Conservation (phyloP, 352 stramenopile genomes). For the Globisporangium abappressorium region DNA sequence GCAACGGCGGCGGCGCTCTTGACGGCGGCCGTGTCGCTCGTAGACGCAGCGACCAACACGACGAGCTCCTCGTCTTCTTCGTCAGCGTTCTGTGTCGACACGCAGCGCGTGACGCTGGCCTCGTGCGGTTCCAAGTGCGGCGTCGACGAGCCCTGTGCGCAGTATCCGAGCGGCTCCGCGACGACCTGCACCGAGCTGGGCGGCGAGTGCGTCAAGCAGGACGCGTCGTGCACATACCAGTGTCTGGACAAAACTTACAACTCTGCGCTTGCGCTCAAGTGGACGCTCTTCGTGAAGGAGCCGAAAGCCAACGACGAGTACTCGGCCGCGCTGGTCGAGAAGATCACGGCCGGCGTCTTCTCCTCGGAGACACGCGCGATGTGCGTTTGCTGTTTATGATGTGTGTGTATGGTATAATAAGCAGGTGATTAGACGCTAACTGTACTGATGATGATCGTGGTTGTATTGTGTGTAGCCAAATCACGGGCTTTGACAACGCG, state of each 20-base stretch:
- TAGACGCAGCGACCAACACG: conserved; percentile 8
- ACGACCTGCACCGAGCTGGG: conserved; percentile 47
- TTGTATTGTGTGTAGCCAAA: conserved; percentile 41
- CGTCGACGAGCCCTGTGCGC: conserved; percentile 48
- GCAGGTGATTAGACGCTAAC: not conserved
- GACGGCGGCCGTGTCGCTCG: not conserved
- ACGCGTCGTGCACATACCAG: conserved; percentile 58
- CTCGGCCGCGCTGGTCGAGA: conserved; percentile 49
- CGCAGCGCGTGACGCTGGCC: conserved; percentile 38
- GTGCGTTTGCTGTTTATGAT: conserved; percentile 22
- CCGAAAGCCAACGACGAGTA: conserved; percentile 32
- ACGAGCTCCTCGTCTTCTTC: conserved; percentile 3
- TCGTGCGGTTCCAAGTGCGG: conserved; percentile 42
- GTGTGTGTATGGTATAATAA: not conserved
- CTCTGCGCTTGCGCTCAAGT: conserved; percentile 29
- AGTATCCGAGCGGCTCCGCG: conserved; percentile 37
- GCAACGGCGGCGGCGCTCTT: not conserved
- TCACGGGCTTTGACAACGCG: conserved; percentile 60
- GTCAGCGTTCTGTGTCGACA: conserved; percentile 39
- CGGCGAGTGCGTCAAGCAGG: conserved; percentile 48
- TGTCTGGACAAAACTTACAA: conserved; percentile 60
- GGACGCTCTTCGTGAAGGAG: conserved; percentile 74
- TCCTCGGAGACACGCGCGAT: conserved; percentile 43
- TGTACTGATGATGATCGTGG: conserved; percentile 6
- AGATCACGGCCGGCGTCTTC: conserved; percentile 37